phyloP scores from a whole-genome alignment of 306 rosid species.

The Lotus japonicus region DNA sequence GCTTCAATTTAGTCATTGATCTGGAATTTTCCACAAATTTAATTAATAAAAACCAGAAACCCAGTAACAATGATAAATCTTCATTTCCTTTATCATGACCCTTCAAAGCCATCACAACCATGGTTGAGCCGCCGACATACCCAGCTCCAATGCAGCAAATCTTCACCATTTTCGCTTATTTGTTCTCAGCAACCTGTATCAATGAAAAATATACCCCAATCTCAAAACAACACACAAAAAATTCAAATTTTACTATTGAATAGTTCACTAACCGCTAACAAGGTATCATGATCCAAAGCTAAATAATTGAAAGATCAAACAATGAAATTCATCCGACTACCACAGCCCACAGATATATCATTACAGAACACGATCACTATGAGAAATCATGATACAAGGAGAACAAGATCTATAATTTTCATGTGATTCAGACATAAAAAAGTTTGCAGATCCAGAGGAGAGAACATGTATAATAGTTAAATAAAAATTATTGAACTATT shows the following conservation, averaged over 20 bases:
- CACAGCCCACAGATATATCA: neutral
- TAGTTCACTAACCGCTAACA: neutral
- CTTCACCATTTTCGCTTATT: slow-evolving; percentile 68
- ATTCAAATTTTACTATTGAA: neutral
- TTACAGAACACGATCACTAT: neutral
- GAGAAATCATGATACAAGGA: neutral
- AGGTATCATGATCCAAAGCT: neutral
- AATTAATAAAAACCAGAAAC: too few relatives aligned
- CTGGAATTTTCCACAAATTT: too few relatives aligned
- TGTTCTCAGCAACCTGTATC: slow-evolving; percentile 25
- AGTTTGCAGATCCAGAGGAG: slow-evolving; percentile 12
- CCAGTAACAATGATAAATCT: too few relatives aligned
- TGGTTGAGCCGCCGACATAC: slow-evolving; percentile 92
- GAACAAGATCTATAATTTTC: slow-evolving; percentile 34
- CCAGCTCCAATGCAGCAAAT: slow-evolving; percentile 97
- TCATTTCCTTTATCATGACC: too few relatives aligned
- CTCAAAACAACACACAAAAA: neutral
- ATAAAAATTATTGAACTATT: too few relatives aligned
- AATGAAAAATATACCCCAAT: neutral
- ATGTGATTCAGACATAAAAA: neutral
- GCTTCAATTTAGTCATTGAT: too few relatives aligned
- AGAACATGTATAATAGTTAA: neutral
- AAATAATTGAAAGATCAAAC: neutral
- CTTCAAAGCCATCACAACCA: slow-evolving; percentile 81
- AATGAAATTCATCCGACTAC: neutral